Conservation (phyloP, 176 grass and related monocot species). For the Hsuehochloa calcarea region DNA sequence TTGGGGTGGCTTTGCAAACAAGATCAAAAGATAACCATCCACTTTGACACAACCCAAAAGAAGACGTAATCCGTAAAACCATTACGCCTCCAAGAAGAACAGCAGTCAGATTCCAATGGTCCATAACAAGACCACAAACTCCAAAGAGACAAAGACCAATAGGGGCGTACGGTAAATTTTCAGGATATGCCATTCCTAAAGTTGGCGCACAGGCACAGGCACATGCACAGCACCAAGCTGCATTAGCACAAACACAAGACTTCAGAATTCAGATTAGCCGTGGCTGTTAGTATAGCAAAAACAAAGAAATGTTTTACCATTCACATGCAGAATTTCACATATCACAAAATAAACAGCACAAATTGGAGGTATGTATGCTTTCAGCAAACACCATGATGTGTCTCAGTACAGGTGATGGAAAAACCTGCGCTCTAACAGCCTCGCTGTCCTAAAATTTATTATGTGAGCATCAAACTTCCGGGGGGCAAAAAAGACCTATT, state of each 20-base stretch:
- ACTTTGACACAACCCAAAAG: neutral
- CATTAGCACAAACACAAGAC: neutral
- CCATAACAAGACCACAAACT: neutral
- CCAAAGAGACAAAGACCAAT: neutral
- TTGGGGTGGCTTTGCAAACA: neutral
- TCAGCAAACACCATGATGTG: neutral
- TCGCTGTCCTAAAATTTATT: constrained; percentile 61
- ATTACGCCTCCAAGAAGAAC: neutral
- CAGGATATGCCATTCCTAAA: neutral
- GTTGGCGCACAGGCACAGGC: no score
- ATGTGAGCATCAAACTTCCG: constrained; percentile 36
- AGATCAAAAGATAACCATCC: neutral
- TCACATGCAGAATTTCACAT: neutral
- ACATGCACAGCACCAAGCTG: neutral
- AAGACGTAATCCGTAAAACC: neutral
- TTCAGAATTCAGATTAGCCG: neutral
- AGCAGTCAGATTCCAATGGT: neutral
- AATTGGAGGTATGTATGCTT: neutral
- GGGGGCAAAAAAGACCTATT: constrained; percentile 37
- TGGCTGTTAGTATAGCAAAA: neutral
- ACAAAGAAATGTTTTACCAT: neutral
- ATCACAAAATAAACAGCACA: neutral
- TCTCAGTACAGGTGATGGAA: constrained; percentile 32
- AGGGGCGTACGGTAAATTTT: neutral
- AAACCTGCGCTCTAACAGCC: constrained; percentile 41